phyloP scores from a whole-genome alignment of 257 asterid genomes.

The Fraxinus americana region DNA sequence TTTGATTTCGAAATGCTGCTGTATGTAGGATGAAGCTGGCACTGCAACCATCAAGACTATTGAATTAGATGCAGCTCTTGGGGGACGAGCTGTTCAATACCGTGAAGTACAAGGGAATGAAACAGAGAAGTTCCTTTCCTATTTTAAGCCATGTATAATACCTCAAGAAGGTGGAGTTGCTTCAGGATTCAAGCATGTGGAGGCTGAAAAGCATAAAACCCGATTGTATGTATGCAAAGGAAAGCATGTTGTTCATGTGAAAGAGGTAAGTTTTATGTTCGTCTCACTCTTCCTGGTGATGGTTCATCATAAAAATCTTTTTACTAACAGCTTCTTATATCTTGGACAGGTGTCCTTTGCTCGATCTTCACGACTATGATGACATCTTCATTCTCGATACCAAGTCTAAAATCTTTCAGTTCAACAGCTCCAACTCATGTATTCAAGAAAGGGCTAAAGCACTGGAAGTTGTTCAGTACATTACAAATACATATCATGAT shows the following conservation, averaged over 20 bases:
- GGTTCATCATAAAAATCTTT: slow-evolving; percentile 13
- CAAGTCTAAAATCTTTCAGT: slow-evolving; percentile 83
- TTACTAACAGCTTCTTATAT: slow-evolving; percentile 25
- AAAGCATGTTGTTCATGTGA: slow-evolving; percentile 92
- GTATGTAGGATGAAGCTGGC: slow-evolving; percentile 83
- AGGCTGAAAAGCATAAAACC: slow-evolving; percentile 76
- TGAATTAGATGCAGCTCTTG: slow-evolving; percentile 93
- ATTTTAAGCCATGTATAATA: slow-evolving; percentile 95
- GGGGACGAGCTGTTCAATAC: slow-evolving; percentile 98
- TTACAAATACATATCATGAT: slow-evolving; percentile 90
- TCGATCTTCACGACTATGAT: slow-evolving; percentile 91
- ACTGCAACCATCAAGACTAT: slow-evolving; percentile 88
- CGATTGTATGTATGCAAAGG: slow-evolving; percentile 89
- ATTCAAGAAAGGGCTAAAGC: slow-evolving; percentile 99
- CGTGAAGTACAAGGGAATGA: slow-evolving; percentile 98
- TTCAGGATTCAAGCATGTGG: slow-evolving; percentile 81
- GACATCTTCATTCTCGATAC: slow-evolving; percentile 97
- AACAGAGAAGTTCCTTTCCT: slow-evolving; percentile 95
- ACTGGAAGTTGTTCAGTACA: slow-evolving; percentile 94
- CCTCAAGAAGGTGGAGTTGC: slow-evolving; percentile 98
- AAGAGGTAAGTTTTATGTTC: slow-evolving; percentile 67
- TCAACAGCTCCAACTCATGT: slow-evolving; percentile 93
- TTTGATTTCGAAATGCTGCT: slow-evolving; percentile 28
- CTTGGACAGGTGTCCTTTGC: slow-evolving; percentile 81
- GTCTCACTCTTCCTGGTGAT: slow-evolving; percentile 17